Conservation (phyloP, 805 yeast species). For the Metschnikowia kunwiensis region DNA sequence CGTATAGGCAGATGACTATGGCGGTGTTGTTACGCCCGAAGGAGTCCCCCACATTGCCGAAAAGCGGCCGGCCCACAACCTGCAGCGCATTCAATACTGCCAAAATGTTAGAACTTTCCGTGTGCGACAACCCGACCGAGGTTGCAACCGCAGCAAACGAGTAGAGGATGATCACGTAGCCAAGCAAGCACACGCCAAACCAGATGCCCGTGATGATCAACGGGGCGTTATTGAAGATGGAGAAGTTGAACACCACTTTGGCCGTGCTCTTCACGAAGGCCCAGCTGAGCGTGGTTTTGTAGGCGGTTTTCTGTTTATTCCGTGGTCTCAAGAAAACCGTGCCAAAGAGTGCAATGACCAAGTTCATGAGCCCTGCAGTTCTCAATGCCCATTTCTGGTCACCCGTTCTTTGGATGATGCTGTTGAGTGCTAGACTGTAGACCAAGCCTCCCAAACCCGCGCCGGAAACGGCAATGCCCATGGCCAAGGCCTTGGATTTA, state of each 20-base stretch:
- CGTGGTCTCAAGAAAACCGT: constrained; percentile 46
- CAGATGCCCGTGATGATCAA: constrained; percentile 28
- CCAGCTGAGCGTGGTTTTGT: constrained; percentile 23
- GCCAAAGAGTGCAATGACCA: constrained; percentile 34
- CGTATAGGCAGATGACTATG: constrained; percentile 19
- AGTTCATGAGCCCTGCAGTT: constrained; percentile 33
- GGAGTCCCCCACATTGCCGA: constrained; percentile 46
- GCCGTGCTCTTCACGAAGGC: constrained; percentile 22
- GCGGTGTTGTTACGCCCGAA: constrained; percentile 45
- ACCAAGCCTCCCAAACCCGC: constrained; percentile 52
- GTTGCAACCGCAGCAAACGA: constrained; percentile 39
- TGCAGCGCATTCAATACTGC: constrained; percentile 43
- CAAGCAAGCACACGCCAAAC: constrained; percentile 38
- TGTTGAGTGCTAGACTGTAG: constrained; percentile 42
- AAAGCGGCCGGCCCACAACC: constrained; percentile 47
- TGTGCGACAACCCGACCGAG: constrained; percentile 41
- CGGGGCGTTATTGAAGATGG: constrained; percentile 25
- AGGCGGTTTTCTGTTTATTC: constrained; percentile 27
- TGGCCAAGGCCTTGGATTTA: constrained; percentile 55
- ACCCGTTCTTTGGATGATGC: constrained; percentile 39
- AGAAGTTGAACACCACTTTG: constrained; percentile 34
- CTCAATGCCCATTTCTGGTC: constrained; percentile 45
- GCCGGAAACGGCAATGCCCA: constrained; percentile 49
- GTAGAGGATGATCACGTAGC: constrained; percentile 35
- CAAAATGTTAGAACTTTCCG: constrained; percentile 32